phyloP scores from a whole-genome alignment of 2,329 filamentous ascomycete species.

The Colletotrichum viniferum region DNA sequence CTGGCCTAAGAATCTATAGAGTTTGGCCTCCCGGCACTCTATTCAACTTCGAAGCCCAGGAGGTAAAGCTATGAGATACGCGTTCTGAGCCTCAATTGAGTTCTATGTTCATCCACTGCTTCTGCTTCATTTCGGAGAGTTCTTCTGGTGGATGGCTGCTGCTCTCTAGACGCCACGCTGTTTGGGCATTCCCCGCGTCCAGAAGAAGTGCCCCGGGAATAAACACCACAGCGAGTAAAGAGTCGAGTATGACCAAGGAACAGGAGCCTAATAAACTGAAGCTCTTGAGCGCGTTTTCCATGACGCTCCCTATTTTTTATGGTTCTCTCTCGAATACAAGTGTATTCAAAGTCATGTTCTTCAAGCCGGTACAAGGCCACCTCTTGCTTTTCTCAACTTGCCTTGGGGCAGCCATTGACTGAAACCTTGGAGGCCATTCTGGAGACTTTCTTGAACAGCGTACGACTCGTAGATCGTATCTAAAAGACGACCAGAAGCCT shows the following conservation, averaged over 20 bases:
- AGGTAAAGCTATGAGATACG: background rate
- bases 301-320: background rate
- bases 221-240: background rate
- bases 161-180: rapidly evolving
- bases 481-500: background rate
- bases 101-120: rapidly evolving
- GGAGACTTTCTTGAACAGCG: rapidly evolving
- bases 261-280: background rate
- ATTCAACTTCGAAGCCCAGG: background rate
- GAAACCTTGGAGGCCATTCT: background rate
- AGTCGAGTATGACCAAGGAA: background rate
- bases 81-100: rapidly evolving
- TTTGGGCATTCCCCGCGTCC: background rate
- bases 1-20: background rate
- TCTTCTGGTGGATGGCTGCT: background rate
- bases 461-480: background rate
- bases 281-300: background rate
- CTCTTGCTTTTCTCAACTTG: background rate
- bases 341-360: background rate
- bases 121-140: rapidly evolving
- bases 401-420: background rate
- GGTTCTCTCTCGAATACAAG: background rate
- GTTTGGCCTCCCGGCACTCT: background rate
- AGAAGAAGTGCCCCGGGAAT: background rate
- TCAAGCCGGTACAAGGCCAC: background rate